Conservation (phyloP, 106 monocot species). For the Phalaenopsis aphrodite region DNA sequence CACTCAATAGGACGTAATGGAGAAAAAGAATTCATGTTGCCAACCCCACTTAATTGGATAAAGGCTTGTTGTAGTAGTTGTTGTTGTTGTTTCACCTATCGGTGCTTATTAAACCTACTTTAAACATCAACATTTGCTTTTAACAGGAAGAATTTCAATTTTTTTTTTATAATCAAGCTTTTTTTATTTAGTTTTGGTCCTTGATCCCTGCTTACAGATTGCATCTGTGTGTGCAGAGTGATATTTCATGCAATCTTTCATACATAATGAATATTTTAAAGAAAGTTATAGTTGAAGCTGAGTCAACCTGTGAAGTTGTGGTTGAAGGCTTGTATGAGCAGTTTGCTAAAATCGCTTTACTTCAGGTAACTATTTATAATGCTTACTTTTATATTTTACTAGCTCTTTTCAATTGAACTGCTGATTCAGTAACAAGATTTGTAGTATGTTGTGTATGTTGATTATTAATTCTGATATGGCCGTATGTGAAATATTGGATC, state of each 20-base stretch:
- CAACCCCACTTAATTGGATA: no score
- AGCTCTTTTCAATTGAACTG: not conserved
- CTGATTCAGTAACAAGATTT: not conserved
- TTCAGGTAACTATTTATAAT: constrained; percentile 17
- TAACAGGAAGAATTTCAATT: not conserved
- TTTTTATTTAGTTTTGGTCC: not conserved
- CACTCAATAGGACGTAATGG: no score
- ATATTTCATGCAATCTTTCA: constrained; percentile 9
- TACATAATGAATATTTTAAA: constrained; percentile 50
- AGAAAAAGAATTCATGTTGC: no score
- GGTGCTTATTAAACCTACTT: not conserved
- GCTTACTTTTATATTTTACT: not conserved
- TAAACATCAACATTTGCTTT: not conserved
- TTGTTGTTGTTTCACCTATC: not conserved
- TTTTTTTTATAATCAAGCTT: not conserved
- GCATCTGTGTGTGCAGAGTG: constrained; percentile 18
- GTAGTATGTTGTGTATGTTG: not conserved
- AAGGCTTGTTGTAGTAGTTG: no score
- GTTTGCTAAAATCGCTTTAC: constrained; percentile 30
- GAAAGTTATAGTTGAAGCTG: constrained; percentile 39
- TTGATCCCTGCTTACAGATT: not conserved
- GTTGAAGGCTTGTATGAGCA: constrained; percentile 62
- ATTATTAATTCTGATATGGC: no score
- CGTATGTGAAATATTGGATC: no score
- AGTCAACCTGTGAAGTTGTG: constrained; percentile 27